phyloP scores from a whole-genome alignment of 2,329 filamentous ascomycete species.

The Claviceps sorghi region DNA sequence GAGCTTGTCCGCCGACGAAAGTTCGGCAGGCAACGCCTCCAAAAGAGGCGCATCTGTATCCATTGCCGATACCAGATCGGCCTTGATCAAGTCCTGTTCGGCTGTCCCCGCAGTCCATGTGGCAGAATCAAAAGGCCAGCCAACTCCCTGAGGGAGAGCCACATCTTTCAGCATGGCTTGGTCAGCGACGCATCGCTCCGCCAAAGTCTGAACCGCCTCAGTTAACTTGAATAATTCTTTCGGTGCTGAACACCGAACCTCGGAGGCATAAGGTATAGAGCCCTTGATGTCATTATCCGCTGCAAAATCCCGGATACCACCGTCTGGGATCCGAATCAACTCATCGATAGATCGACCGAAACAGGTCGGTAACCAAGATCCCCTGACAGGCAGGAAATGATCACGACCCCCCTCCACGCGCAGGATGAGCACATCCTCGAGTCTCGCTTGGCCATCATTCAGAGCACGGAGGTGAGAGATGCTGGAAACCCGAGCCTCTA shows the following conservation, averaged over 20 bases:
- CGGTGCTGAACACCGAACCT: constrained; percentile 64
- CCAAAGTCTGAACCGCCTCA: constrained; percentile 51
- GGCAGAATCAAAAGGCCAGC: constrained; percentile 44
- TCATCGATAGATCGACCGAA: constrained; percentile 81
- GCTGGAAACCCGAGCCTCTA: constrained; percentile 53
- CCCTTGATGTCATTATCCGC: constrained; percentile 24
- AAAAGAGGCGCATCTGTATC: constrained; percentile 54
- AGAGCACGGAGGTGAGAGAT: constrained; percentile 50
- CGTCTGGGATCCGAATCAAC: constrained; percentile 69
- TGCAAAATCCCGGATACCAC: constrained; percentile 50
- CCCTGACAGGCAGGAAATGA: constrained; percentile 76
- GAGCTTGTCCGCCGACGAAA: constrained; percentile 50
- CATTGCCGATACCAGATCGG: constrained; percentile 46
- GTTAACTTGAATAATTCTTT: constrained; percentile 82
- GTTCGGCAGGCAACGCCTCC: constrained; percentile 46
- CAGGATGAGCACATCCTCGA: constrained; percentile 82
- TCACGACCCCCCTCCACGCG: constrained; percentile 74
- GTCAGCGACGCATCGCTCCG: constrained; percentile 43
- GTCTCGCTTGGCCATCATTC: constrained; percentile 48
- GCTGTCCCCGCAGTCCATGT: constrained; percentile 17
- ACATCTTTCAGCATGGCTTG: constrained; percentile 45
- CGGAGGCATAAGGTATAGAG: constrained; percentile 39
- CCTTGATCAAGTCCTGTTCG: constrained; percentile 16
- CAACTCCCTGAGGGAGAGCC: constrained; percentile 35
- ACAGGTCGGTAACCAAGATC: constrained; percentile 64